Evolutionary conservation across 352 stramenopile genomes (phyloP).

Genomic region (Phytophthora kernoviae): DNA sequence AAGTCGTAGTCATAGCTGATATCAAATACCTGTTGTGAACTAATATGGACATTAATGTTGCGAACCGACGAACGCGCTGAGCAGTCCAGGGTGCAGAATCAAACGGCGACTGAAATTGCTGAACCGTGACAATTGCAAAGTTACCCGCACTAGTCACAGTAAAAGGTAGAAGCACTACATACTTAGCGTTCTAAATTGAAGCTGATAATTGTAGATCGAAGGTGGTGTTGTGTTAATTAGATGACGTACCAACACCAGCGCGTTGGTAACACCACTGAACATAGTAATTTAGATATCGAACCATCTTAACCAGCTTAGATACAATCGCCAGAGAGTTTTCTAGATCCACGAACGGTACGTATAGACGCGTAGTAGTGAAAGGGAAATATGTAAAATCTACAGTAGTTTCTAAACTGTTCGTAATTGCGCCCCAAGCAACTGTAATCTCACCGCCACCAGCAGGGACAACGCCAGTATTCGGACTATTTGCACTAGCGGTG

Average conservation of each 20-base stretch:
- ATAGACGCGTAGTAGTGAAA: conserved; percentile 5
- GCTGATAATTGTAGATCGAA: too few species aligned
- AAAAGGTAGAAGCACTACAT: conserved; percentile 3
- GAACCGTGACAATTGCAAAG: neutral
- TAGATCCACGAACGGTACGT: conserved; percentile 11
- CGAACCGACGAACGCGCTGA: neutral
- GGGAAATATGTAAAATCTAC: conserved; percentile 7
- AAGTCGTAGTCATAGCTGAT: conserved; percentile 3
- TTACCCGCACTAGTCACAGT: neutral
- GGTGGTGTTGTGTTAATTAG: neutral
- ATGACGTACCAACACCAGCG: neutral
- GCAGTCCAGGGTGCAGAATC: conserved; percentile 2
- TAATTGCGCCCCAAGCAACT: conserved; percentile 10
- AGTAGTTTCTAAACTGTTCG: neutral
- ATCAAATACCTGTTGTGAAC: neutral
- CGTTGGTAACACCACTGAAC: conserved; percentile 7
- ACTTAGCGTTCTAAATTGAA: neutral
- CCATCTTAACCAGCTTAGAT: neutral
- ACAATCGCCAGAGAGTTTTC: conserved; percentile 3
- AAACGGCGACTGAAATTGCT: conserved; percentile 7
- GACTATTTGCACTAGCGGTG: too few species aligned
- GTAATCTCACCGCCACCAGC: too few species aligned
- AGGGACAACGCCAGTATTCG: too few species aligned
- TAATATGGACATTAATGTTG: conserved; percentile 1
- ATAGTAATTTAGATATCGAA: conserved; percentile 5